Base-by-base conservation (phyloP, 805 yeast species). In the Pichia nanzhaoensis region DNA sequence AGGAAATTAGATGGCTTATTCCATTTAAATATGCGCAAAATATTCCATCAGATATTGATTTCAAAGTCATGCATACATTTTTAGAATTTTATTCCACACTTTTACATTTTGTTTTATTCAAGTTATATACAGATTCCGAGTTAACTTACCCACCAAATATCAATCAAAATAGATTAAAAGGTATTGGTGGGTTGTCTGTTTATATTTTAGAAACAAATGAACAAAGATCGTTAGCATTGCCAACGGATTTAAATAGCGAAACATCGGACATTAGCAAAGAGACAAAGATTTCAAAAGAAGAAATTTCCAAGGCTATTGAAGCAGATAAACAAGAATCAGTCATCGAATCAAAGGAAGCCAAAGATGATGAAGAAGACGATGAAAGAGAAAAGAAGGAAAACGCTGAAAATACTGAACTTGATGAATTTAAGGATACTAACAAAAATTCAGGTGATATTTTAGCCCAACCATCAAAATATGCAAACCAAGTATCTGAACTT, bases 11-110 rank as follows among this genome's bases (percentile, higher is more conserved):
- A 67, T 93, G 99, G 99, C 78, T 93, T 49, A 95, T 88, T 39
- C 99, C 99, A 20, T 93, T 83, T 76, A 93, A 89, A 66, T 93
- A 90, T 71, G 96, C 99, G 17, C 95, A 91, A 65, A 85, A 85
- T 65, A 84, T 93, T 55, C 98, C 99, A 39, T 68, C 83, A 37
- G 98, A 93, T 65, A 81, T 93, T 48, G 99, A 93, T 68, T 91
- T 93, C 73, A 78, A 93, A 66, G 88, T 93, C 70, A 93, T 93
- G 99, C 73, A 88, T 59, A 91, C 98, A 1, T 93, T 93, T 68
- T 75, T 93, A 60, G 99, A 93, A 68, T 90, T 93, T 67, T 93
- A 93, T 69, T 82, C 96, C 17, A 91, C 98, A 21, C 69, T 93
- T 55, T 67, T 90, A 59, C 95, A 89, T 60, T 93, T 93, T 61